A percentile compares a stretch with the other conserved stretches of the same genome.
phyloP scores from a whole-genome alignment of 2,329 filamentous ascomycete species.

The Nakataea oryzae region DNA sequence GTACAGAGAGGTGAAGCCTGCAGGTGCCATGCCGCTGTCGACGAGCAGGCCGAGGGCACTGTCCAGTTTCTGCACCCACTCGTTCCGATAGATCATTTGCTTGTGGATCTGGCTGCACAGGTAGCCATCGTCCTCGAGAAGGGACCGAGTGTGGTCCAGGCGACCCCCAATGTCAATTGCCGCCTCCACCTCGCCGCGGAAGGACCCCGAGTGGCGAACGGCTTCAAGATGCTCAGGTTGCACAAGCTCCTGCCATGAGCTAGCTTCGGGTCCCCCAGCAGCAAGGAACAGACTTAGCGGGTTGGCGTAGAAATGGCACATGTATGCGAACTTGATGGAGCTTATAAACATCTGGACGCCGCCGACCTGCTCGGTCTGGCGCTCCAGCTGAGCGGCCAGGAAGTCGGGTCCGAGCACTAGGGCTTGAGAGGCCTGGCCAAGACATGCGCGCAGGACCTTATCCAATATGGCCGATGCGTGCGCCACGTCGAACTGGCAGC shows the following conservation, averaged over 20 bases:
- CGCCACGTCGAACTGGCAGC: slow-evolving; percentile 67
- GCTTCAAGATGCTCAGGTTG: slow-evolving; percentile 56
- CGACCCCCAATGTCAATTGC: slow-evolving; percentile 25
- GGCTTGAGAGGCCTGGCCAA: slow-evolving; percentile 44
- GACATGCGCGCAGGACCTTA: slow-evolving; percentile 55
- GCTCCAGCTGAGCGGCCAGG: slow-evolving; percentile 52
- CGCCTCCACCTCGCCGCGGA: slow-evolving; percentile 43
- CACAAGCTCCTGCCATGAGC: slow-evolving; percentile 24
- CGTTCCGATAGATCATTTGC: slow-evolving; percentile 8
- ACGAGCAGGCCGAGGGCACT: slow-evolving; percentile 36
- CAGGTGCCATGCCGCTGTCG: slow-evolving; percentile 22
- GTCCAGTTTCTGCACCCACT: slow-evolving; percentile 30
- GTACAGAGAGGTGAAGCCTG: slow-evolving; percentile 46
- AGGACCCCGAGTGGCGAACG: slow-evolving; percentile 59
- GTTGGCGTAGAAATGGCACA: slow-evolving; percentile 80
- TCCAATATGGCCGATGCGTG: slow-evolving; percentile 64
- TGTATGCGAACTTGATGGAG: slow-evolving; percentile 70
- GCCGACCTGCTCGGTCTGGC: slow-evolving; percentile 68
- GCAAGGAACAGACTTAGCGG: slow-evolving; percentile 55
- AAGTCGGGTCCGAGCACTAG: slow-evolving; percentile 56
- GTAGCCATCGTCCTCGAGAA: slow-evolving; percentile 50
- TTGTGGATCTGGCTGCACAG: slow-evolving; percentile 33
- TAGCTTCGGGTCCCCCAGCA: slow-evolving; percentile 10
- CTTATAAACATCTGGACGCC: slow-evolving; percentile 64
- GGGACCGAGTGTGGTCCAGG: slow-evolving; percentile 30